Evolutionary conservation across 106 monocot species (phyloP).

Genomic region (Dactylorhiza incarnata): DNA sequence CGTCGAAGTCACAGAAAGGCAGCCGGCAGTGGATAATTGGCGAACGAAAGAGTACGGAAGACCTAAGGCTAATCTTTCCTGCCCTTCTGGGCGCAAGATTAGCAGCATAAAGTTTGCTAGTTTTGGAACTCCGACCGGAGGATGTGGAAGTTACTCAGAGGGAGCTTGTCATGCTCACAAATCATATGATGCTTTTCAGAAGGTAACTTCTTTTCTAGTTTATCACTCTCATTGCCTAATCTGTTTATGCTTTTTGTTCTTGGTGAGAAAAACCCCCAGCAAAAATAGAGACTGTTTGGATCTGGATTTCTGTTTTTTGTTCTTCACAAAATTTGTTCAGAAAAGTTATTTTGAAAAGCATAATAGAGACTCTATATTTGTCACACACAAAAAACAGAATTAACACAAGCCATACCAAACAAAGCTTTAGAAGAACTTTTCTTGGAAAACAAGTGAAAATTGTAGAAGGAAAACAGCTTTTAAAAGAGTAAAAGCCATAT

Average conservation of each 20-base stretch:
- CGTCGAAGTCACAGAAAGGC: conserved; percentile 48
- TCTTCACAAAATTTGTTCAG: background rate
- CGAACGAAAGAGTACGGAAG: conserved; percentile 19
- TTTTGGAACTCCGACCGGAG: conserved; percentile 65
- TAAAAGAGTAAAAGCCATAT: too few species aligned
- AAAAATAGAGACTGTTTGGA: too few species aligned
- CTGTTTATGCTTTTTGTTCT: background rate
- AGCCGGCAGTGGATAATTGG: conserved; percentile 30
- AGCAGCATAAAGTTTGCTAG: conserved; percentile 59
- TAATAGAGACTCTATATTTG: too few species aligned
- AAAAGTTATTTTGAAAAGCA: too few species aligned
- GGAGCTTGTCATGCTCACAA: conserved; percentile 61
- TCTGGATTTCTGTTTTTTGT: background rate
- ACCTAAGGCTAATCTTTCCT: conserved; percentile 41
- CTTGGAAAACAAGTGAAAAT: too few species aligned
- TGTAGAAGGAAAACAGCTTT: too few species aligned
- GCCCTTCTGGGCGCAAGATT: conserved; percentile 50
- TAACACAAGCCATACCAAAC: too few species aligned
- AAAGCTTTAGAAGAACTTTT: too few species aligned
- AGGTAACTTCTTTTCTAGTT: conserved; percentile 26
- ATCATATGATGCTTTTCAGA: conserved; percentile 60
- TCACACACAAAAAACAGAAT: too few species aligned
- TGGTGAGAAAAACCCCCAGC: too few species aligned
- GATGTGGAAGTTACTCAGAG: conserved; percentile 48
- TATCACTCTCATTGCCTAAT: too few species aligned